Evolutionary conservation across 2,329 filamentous ascomycete species (phyloP), one percentile per base, ranked within the genome.

Genomic region (Scedosporium dehoogii): DNA sequence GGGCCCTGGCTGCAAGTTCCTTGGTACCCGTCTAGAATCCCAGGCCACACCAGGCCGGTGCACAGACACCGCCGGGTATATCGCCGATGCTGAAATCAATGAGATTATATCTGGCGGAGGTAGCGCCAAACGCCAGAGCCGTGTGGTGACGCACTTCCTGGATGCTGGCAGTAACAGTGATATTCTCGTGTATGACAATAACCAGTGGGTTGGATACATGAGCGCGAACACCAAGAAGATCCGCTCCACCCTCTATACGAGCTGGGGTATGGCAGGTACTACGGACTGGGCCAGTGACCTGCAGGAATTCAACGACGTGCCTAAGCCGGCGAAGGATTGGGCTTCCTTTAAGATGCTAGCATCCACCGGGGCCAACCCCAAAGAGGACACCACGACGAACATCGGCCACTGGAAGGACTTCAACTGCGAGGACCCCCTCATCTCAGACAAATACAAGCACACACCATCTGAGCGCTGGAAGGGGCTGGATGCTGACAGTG

Each of bases 31-130:
- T 1, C 29, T 53, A 9, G 46, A 63, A 0, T 73, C 71, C 0
- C 55, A 59, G 2, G 70, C 71, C 0, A 53, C 51, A 4, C 63
- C 64, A 18, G 73, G 72, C 5, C 53, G 53, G 1, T 74, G 71
- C 63, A 74, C 72, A 0, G 63, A 62, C 1, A 71, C 70, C 0
- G 63, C 61, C 2, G 73, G 73, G 1, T 74, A 74, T 42, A 68
- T 74, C 4, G 48, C 48, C 18, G 48, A 53, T 14, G 48, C 48
- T 21, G 48, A 53, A 10, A 53, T 53, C 21, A 10, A 10, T 10
- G n/a, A 53, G 21, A 23, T 53, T 25, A 53, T 53, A 21, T 14
- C 10, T 12, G 10, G n/a, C 48, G 48, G 48, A 6, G 21, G 10
- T 21, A 12, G n/a, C n/a, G 10, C 10, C 21, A 21, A 12, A 21